phyloP scores from a whole-genome alignment of 1,284 basidiomycete species.

The Cryptococcus floricola region DNA sequence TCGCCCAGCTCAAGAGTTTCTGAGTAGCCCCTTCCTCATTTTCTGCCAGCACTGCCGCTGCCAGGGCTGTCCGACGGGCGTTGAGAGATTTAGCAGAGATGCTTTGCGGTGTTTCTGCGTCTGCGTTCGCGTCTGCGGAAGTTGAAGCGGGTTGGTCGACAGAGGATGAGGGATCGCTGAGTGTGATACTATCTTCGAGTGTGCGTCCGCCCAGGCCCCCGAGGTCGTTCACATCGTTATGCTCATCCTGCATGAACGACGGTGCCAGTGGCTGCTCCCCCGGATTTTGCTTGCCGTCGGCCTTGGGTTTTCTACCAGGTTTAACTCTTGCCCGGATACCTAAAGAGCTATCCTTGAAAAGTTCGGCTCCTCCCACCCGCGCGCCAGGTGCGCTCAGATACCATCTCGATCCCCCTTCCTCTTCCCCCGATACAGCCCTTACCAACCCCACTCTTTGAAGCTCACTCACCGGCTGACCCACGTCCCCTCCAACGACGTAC shows the following conservation, averaged over 20 bases:
- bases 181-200: not conserved
- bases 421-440: slow-evolving; percentile 52
- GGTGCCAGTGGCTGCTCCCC: not conserved
- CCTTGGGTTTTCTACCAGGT: not conserved
- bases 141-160: not conserved
- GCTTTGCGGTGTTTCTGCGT: not conserved
- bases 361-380: slow-evolving; percentile 35
- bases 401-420: slow-evolving; percentile 24
- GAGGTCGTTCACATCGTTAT: not conserved
- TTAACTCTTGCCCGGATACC: not conserved
- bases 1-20: slow-evolving; percentile 27
- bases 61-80: slow-evolving; percentile 20
- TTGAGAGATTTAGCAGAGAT: not conserved
- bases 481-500: slow-evolving; percentile 65
- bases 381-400: slow-evolving; percentile 44
- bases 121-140: not conserved
- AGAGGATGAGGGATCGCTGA: no score
- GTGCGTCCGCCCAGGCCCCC: not conserved
- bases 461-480: slow-evolving; percentile 71
- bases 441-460: slow-evolving; percentile 94
- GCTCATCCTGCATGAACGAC: not conserved
- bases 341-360: slow-evolving; percentile 1
- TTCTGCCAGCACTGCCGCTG: slow-evolving; percentile 33
- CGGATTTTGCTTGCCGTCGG: not conserved
- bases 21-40: slow-evolving; percentile 30